Conservation (phyloP, 176 grass and related monocot species). For the Oryza meyeriana region DNA sequence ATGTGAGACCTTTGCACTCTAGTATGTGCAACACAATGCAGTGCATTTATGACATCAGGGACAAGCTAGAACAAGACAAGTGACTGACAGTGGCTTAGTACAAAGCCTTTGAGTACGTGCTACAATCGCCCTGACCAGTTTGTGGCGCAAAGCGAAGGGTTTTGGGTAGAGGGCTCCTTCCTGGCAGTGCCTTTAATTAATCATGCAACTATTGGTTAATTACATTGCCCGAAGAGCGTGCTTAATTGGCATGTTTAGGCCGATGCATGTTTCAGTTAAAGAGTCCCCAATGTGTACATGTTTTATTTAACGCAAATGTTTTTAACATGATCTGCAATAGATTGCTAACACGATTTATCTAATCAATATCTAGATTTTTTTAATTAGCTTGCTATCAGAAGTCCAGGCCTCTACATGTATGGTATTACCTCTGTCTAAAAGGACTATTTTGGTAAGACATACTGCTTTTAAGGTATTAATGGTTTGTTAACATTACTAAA, state of each 20-base stretch:
- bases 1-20: neutral
- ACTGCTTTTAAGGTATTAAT: too few relatives aligned
- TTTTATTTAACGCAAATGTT: neutral
- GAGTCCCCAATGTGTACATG: neutral
- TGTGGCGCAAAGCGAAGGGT: constrained; percentile 22
- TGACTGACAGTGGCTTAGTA: neutral
- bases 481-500: too few relatives aligned
- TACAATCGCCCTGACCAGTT: constrained; percentile 15
- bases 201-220: neutral
- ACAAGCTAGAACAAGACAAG: constrained; percentile 19
- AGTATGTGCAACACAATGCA: neutral
- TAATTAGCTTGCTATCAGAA: too few relatives aligned
- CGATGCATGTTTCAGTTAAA: neutral
- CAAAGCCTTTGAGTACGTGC: constrained; percentile 17
- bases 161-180: constrained; percentile 1
- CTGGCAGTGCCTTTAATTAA: neutral
- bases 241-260: neutral
- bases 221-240: neutral
- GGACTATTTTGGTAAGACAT: too few relatives aligned
- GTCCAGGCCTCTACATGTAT: too few relatives aligned
- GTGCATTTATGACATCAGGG: neutral
- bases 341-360: neutral
- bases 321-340: neutral
- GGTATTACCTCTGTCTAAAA: too few relatives aligned
- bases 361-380: neutral